Base-by-base conservation (phyloP, 208 protist genomes). In the Trypanosoma congolense region DNA sequence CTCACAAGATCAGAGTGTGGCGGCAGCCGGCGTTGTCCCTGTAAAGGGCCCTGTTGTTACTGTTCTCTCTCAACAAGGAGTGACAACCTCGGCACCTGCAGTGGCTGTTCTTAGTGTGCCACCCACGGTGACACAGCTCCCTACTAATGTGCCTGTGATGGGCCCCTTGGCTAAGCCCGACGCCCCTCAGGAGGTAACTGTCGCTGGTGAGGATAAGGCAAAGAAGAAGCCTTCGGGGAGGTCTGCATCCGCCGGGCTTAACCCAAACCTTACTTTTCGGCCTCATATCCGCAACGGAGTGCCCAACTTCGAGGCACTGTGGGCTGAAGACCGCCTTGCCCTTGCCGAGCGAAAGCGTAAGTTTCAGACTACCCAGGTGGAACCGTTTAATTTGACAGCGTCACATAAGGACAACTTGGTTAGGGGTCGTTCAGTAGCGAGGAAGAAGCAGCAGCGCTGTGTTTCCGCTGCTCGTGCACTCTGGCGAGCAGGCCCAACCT, bases 221-320 rank as follows among this genome's bases (percentile, higher is more conserved):
- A 25, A 45, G 40, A 47, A 49, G 33, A 43, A 16, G 21, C 33
- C 9, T 38, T 38, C 33, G 12, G 12, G 33, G 12, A 38, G 33
- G n/a, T n/a, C n/a, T 38, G 12, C 33, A 38, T 38, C 33, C 9
- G 55, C 49, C 42, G 63, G 55, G 28, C 70, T 63, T 65, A 86
- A 86, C 42, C 65, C 56, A 2, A 73, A 86, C 50, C 74, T 83
- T 4, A 87, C 79, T 30, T 95, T 95, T 59, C 71, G 76, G 48
- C 87, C 87, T 8, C 72, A 80, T 26, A 67, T 95, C 25, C 70
- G 68, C 24, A 73, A 71, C 14, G 83, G 82, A 19, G 81, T 95
- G 38, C 87, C 87, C 2, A 62, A 92, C 65, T 95, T 92, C 51
- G 62, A 81, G 24, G 47, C 42, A 19, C 48, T 95, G 35, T 90